Evolutionary conservation across 805 yeast species (phyloP).

Genomic region (Pichia ethanolica): DNA sequence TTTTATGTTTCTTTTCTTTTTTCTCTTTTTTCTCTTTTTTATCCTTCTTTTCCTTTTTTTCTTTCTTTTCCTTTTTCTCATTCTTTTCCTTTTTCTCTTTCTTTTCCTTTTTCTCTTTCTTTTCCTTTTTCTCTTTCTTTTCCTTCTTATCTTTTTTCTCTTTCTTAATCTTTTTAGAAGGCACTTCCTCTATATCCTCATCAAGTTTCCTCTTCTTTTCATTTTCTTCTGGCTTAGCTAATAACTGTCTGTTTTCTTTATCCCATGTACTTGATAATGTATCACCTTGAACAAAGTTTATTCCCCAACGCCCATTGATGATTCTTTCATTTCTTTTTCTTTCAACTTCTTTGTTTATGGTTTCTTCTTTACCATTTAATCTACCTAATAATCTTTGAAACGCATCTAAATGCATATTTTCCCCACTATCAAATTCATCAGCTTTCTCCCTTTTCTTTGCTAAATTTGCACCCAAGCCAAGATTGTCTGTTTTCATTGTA

Average conservation of each 20-base stretch:
- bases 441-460: constrained; percentile 38
- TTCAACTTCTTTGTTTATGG: constrained; percentile 57
- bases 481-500: constrained; percentile 67
- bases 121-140: constrained; percentile 21
- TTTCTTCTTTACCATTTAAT: constrained; percentile 77
- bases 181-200: constrained; percentile 7
- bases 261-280: constrained; percentile 81
- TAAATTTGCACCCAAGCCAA: constrained; percentile 85
- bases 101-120: constrained; percentile 24
- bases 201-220: constrained; percentile 14
- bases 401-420: constrained; percentile 85
- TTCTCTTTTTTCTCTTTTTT: constrained; percentile 22
- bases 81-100: constrained; percentile 13
- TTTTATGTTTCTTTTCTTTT: constrained; percentile 13
- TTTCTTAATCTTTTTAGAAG: constrained; percentile 15
- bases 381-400: constrained; percentile 87
- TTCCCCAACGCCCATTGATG: constrained; percentile 82
- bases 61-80: constrained; percentile 22
- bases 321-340: constrained; percentile 60
- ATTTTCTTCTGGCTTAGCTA: constrained; percentile 13
- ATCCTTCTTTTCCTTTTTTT: constrained; percentile 25
- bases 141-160: constrained; percentile 19
- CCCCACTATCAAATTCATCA: constrained; percentile 73
- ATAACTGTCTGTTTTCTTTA: constrained; percentile 36
- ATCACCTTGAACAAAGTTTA: constrained; percentile 81